Base-by-base conservation (phyloP, 176 grass and related monocot genomes). In the Musa acuminata region DNA sequence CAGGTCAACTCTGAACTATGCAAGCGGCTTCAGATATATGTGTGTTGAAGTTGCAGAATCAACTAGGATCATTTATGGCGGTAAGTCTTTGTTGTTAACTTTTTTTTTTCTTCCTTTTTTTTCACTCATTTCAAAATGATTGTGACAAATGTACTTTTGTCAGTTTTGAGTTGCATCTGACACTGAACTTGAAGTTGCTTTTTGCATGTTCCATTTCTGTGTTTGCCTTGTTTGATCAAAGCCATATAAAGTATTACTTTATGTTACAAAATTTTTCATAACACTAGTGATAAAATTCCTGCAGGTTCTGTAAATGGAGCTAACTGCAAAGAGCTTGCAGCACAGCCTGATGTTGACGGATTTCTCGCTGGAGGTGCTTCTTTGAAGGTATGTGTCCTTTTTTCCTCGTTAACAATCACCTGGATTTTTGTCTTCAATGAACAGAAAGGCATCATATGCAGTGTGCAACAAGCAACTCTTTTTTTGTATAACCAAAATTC, bases 351-450 rank as follows among this genome's bases (percentile, higher is more conserved):
- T 71, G 84, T 93, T 3, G 88, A 98, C 19, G 90, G 90, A 58
- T 93, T 91, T 75, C 94, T 98, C 1, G 94, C 93, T 8, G 90
- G 90, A 8, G 94, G 90, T 66, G 94, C 94, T 78, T 98, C 94
- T 16, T 84, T 98, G 75, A 98, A 98, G 90, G 94, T 98, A 84
- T 73, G 9, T 23, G 69, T 59, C 52, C 35, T 58, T 72, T 6
- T 53, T 64, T 70, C 26, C 52, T 69, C 17, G 0, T 64, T 66
- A 53, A 16, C 64, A 49, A 20, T 12, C 51, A 20, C 2, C 20
- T 59, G 67, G 2, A 22, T 9, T 65, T 65, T 65, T 25, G 5
- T 11, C 63, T 78, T 71, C 35, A 27, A 53, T 53, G 8, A 52
- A 62, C 27, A 24, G 20, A 76, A 16, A 53, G 23, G 35, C 35